Percentiles rank a stretch among this genome's conserved stretches.
phyloP scores from a whole-genome alignment of 2,329 filamentous ascomycete genomes.

The Didymella pomorum region DNA sequence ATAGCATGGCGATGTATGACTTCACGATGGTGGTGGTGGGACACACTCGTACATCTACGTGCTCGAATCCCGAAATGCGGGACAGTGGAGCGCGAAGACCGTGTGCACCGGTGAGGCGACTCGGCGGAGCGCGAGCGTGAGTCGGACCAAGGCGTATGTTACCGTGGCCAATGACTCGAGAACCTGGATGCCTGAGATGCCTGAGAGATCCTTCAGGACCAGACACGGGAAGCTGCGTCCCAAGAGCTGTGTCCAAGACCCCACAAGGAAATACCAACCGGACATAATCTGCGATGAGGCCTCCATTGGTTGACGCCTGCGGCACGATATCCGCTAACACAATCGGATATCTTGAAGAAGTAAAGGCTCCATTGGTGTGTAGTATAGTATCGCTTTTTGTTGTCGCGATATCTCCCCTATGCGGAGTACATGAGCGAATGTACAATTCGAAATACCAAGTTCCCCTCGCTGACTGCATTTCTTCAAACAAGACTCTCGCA shows the following conservation, averaged over 20 bases:
- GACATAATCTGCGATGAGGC: background rate
- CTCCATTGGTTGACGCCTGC: background rate
- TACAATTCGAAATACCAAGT: background rate
- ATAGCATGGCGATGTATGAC: constrained; percentile 1
- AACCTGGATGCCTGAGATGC: constrained; percentile 5
- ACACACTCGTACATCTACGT: background rate
- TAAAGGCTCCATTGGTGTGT: background rate
- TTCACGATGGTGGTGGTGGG: background rate
- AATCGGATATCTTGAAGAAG: background rate
- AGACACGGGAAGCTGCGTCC: constrained; percentile 7
- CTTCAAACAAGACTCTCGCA: constrained; percentile 21
- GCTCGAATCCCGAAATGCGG: too few relatives aligned
- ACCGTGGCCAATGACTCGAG: constrained; percentile 9
- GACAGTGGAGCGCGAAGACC: background rate
- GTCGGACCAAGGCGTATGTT: background rate
- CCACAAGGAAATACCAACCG: constrained; percentile 4
- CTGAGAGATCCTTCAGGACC: constrained; percentile 5
- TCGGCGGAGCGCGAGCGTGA: background rate
- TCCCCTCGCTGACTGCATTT: constrained; percentile 23
- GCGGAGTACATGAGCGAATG: background rate
- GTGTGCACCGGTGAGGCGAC: background rate
- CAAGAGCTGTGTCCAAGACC: background rate
- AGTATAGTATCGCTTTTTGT: background rate
- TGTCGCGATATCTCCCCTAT: constrained; percentile 6
- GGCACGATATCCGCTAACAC: constrained; percentile 5